Conservation (phyloP, 257 asterid species). For the Schizonepeta tenuifolia region DNA sequence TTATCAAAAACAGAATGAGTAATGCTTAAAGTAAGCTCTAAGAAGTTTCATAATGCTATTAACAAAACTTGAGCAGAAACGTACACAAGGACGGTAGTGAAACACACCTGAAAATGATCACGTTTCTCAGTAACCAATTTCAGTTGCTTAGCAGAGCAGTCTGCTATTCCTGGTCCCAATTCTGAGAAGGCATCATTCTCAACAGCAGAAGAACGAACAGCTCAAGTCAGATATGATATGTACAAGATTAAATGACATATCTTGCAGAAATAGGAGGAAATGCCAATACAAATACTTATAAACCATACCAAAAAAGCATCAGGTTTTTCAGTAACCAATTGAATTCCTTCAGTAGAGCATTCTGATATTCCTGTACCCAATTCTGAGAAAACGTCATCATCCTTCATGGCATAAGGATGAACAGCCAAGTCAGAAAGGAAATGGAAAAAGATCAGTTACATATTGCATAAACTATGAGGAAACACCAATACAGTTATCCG, state of each 20-base stretch:
- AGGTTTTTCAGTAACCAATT: slow-evolving; percentile 45
- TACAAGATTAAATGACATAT: background rate
- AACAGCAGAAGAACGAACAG: slow-evolving; percentile 20
- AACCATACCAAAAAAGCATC: slow-evolving; percentile 39
- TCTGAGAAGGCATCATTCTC: slow-evolving; percentile 52
- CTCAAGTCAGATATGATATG: slow-evolving; percentile 17
- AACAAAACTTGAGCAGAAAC: background rate
- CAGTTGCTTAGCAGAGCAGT: slow-evolving; percentile 31
- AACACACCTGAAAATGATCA: slow-evolving; percentile 41
- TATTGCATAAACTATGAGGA: slow-evolving; percentile 6
- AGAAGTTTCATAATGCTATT: background rate
- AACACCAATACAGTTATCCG: slow-evolving; percentile 1
- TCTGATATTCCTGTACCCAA: slow-evolving; percentile 42
- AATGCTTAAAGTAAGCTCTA: background rate
- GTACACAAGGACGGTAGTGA: slow-evolving; percentile 1
- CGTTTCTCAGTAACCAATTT: slow-evolving; percentile 55
- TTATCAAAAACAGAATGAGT: slow-evolving; percentile 1
- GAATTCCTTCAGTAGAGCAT: slow-evolving; percentile 30
- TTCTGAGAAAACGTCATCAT: slow-evolving; percentile 45
- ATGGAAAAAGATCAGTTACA: background rate
- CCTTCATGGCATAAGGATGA: slow-evolving; percentile 34
- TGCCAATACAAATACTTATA: background rate
- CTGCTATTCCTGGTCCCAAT: slow-evolving; percentile 45
- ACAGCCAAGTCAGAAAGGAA: slow-evolving; percentile 16
- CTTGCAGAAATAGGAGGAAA: slow-evolving; percentile 11